Evolutionary conservation across 2,329 filamentous ascomycete species (phyloP), one percentile per base, ranked within the genome.

Genomic region (Fusarium sarcochroum): DNA sequence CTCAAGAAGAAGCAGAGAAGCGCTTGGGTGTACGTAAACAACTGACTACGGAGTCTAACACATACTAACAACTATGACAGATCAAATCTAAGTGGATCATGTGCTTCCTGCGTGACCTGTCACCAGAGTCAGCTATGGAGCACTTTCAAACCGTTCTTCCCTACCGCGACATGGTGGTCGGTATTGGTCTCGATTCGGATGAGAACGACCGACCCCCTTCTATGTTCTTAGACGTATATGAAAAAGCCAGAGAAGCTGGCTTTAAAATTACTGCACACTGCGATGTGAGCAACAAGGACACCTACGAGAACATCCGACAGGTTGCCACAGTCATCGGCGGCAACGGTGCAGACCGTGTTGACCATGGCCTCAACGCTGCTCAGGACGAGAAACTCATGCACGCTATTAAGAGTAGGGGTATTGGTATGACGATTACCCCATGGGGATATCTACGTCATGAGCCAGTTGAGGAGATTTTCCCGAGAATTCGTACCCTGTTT

Each of bases 31-130:
- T 64, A 20, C 7, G 52, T 42, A 0, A 7, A 1, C 1, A 8
- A 0, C 2, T 7, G 20, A 20, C 0, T 10, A 2, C 13, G 1
- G 3, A 1, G 2, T 11, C n/a, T 14, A 4, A 14, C 6, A 9
- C 0, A 0, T 5, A 2, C 40, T 68, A 2, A 67, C 5, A 3
- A 5, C 0, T 7, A 1, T 2, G 17, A 5, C 1, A 69, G 67
- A 44, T 73, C 42, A 63, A 59, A 18, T 88, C 87, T 17, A 83
- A 86, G 52, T 80, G 93, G 52, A 91, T 93, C 66, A 86, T 91
- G 72, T 93, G 91, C 76, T 90, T 93, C 69, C 79, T 93, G 56
- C 85, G 91, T 25, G 90, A 93, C 77, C 79, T 92, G 56, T 87
- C 90, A 3, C 83, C 87, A 48, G 91, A 93, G 76, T 91, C 93